Conservation (phyloP, 1,284 basidiomycete species). For the Earliella scabrosa region DNA sequence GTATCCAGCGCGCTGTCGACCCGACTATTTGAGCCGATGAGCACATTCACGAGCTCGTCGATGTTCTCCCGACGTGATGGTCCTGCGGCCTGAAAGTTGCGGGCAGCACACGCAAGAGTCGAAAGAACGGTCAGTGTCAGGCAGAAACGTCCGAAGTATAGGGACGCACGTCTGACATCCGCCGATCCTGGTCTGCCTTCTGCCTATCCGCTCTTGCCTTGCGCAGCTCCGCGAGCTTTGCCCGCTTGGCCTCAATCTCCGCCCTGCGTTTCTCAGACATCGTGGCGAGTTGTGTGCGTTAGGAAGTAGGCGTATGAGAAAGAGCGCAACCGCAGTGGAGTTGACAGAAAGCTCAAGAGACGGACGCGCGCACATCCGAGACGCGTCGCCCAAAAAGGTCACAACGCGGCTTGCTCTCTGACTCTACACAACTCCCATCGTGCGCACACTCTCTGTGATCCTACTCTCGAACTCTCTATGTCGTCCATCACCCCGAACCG, state of each 20-base stretch:
- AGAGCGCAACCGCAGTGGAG: background rate
- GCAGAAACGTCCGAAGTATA: background rate
- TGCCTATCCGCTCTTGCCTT: slow-evolving; percentile 74
- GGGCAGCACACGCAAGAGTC: background rate
- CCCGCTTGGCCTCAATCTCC: slow-evolving; percentile 92
- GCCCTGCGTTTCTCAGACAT: slow-evolving; percentile 57
- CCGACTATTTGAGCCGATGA: slow-evolving; percentile 49
- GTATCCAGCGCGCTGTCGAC: slow-evolving; percentile 59
- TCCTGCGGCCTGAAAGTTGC: slow-evolving; percentile 31
- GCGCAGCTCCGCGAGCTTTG: slow-evolving; percentile 85
- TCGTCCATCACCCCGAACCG: slow-evolving; percentile 48
- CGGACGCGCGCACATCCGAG: slow-evolving; percentile 1
- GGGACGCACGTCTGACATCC: slow-evolving; percentile 43
- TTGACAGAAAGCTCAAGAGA: background rate
- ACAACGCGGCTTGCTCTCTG: background rate
- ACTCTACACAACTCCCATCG: background rate
- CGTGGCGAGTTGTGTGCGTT: background rate
- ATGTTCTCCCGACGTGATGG: slow-evolving; percentile 37
- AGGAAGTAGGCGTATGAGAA: background rate
- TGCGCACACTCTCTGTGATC: background rate
- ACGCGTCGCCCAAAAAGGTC: slow-evolving; percentile 13
- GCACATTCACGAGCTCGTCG: slow-evolving; percentile 66
- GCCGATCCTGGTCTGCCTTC: slow-evolving; percentile 58
- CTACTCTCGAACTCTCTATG: slow-evolving; percentile 35
- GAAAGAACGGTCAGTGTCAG: background rate